phyloP scores from a whole-genome alignment of 2,329 filamentous ascomycete genomes.

The Curvularia sp. region DNA sequence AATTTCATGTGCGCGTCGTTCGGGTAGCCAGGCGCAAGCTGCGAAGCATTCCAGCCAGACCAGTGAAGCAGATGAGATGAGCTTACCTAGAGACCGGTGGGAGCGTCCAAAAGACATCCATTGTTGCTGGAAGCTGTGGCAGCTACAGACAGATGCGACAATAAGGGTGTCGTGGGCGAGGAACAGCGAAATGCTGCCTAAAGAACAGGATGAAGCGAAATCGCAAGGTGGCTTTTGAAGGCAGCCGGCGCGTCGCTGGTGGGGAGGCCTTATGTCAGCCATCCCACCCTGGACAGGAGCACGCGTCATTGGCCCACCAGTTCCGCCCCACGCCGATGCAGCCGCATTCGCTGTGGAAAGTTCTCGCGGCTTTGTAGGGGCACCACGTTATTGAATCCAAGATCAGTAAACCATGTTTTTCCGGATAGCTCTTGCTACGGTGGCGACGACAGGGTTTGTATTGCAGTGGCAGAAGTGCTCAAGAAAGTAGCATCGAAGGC shows the following conservation, averaged over 20 bases:
- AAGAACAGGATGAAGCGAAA: constrained; percentile 27
- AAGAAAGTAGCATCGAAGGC: not conserved
- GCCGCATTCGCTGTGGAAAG: not conserved
- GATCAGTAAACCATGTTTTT: not conserved
- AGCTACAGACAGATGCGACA: constrained; percentile 25
- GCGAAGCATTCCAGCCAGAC: constrained; percentile 3
- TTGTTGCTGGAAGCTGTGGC: constrained; percentile 40
- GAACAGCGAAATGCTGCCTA: constrained; percentile 47
- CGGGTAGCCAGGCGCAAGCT: not conserved
- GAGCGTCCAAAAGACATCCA: constrained; percentile 70
- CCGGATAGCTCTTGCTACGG: not conserved
- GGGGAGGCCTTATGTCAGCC: constrained; percentile 25
- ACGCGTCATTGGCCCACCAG: constrained; percentile 15
- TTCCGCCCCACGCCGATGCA: not conserved
- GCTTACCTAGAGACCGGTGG: constrained; percentile 71
- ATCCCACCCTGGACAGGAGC: constrained; percentile 1
- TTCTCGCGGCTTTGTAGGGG: not conserved
- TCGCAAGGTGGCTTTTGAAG: constrained; percentile 29
- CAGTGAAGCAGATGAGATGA: constrained; percentile 9
- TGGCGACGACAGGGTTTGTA: not conserved
- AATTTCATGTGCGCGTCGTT: constrained; percentile 10
- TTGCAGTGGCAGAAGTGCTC: too few species aligned
- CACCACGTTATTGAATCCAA: not conserved
- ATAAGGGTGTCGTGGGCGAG: constrained; percentile 34
- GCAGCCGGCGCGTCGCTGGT: constrained; percentile 19